Evolutionary conservation across 257 asterid species (phyloP), one percentile per base, ranked within the genome.

Genomic region (Ballota nigra): DNA sequence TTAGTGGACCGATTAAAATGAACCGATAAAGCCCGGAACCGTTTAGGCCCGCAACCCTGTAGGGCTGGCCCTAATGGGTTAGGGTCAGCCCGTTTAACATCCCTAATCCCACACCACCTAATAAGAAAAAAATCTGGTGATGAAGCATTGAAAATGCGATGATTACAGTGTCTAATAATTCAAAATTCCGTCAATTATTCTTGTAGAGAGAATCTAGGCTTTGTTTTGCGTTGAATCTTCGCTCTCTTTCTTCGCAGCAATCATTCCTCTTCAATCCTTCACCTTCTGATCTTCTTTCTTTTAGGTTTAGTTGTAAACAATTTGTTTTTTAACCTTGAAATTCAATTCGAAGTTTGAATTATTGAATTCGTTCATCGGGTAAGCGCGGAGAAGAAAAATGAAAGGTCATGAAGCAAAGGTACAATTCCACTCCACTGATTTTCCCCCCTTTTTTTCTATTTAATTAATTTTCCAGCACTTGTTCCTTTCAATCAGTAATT

Each of bases 361-460:
- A 13, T 20, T 55, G 68, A 57, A 38, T 36, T 74, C 43, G n/a
- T 60, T 49, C 19, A 24, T 41, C 41, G 66, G 58, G 34, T 66
- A 57, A 66, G 40, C 19, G 45, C 18, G 64, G 18, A 36, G 73
- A 58, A 38, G 70, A 31, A 40, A 74, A 47, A 82, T 82, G 86
- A 82, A 82, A 75, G 72, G 83, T 43, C 78, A 65, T 64, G 83
- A 75, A 68, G 47, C 83, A 40, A 82, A 82, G 86, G 86, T 82
- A 72, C 79, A 26, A 19, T 8, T 8, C 57, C 62, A n/a, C 19
- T 56, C 62, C 34, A 23, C 16, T 23, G 51, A 43, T 41, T 10
- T 40, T 13, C 11, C n/a, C 47, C n/a, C 16, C 52, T 1, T 4
- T n/a, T 5, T 15, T 45, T 15, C 19, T n/a, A 4, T 15, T 4